A percentile compares a stretch with the other conserved stretches of the same genome.
These are phyloP conservation scores for Xanthoconium separans DNA, from an alignment of 1,284 basidiomycete species.

Conservation along the genomic window DNA sequence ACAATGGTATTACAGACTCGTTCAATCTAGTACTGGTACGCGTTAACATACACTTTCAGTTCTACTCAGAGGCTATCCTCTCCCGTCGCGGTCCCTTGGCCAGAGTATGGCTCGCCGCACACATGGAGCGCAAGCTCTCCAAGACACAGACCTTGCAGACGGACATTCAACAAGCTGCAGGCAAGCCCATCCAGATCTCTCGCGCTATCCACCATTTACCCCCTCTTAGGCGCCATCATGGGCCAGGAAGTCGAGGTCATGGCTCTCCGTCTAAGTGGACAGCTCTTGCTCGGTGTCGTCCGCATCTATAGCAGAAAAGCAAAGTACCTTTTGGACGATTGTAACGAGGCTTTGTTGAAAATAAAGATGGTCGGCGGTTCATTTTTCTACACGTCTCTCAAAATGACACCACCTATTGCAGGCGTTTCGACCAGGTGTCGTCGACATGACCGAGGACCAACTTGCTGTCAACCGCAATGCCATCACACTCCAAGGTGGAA, in stretches of 20 bases:
- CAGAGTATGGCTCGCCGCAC: constrained; percentile 97
- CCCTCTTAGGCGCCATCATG: constrained; percentile 75
- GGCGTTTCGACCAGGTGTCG: constrained; percentile 91
- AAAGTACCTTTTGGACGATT: constrained; percentile 96
- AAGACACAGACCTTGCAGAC: constrained; percentile 94
- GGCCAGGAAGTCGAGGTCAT: constrained; percentile 86
- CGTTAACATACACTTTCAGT: constrained; percentile 43
- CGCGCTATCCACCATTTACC: neutral
- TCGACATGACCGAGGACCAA: constrained; percentile 95
- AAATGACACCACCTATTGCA: constrained; percentile 32
- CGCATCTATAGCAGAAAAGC: constrained; percentile 97
- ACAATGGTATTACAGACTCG: too few species aligned
- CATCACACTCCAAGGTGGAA: constrained; percentile 78
- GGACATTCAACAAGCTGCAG: constrained; percentile 91
- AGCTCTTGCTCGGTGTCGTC: constrained; percentile 93
- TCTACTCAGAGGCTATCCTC: constrained; percentile 91
- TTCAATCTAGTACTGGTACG: too few species aligned
- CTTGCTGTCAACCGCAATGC: constrained; percentile 83
- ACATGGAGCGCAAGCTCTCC: constrained; percentile 97
- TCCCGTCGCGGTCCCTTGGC: constrained; percentile 92
- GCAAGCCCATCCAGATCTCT: constrained; percentile 43
- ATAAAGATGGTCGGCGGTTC: constrained; percentile 81
- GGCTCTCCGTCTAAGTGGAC: constrained; percentile 93
- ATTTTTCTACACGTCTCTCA: neutral
- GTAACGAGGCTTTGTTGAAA: constrained; percentile 92